Base-by-base conservation (phyloP, 192 early-diverging fungal species). In the Backusella australiensis region DNA sequence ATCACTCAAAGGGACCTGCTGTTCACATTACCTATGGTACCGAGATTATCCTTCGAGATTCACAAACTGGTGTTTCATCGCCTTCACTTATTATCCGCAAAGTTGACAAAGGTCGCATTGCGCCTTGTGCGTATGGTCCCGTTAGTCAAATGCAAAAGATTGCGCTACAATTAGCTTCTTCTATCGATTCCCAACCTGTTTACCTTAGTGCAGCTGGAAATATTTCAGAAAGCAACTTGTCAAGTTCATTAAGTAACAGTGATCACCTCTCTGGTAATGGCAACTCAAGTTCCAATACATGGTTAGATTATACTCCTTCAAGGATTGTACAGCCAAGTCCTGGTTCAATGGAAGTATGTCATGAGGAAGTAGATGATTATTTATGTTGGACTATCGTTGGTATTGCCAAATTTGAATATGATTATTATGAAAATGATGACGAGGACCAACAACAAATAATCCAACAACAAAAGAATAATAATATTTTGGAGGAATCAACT, bases 131-230 rank as follows among this genome's bases (percentile, higher is more conserved):
- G 7, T 83, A 83, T 74, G 92, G 91, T 6, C 92, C 92, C 1
- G 91, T 95, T 69, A 93, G 93, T 75, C 93, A 95, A 82, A 93
- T 95, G 93, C 93, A 95, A 81, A 95, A 95, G 80, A 83, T 95
- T 36, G 92, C 93, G 34, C 82, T 94, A 34, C 82, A 86, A 81
- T 78, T 81, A 1, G 80, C 77, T 1, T 76, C 85, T 29, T 79
- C 84, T 1, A 69, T 72, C 29, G 65, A 59, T 29, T 41, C 52
- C 8, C 63, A 41, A 29, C 75, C 79, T 59, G 21, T 77, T 36
- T 83, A 83, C 46, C 65, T 83, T 7, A 77, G 75, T 21, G 82
- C 82, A 41, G 76, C 76, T 49, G 81, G 77, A 23, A 69, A 75
- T 21, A 63, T 81, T 29, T 67, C 75, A 12, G 79, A 81, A 59